A percentile compares a stretch with the other conserved stretches of the same genome.
Conservation (phyloP, 192 early-diverging fungal genomes). For the Mortierella hygrophila region DNA sequence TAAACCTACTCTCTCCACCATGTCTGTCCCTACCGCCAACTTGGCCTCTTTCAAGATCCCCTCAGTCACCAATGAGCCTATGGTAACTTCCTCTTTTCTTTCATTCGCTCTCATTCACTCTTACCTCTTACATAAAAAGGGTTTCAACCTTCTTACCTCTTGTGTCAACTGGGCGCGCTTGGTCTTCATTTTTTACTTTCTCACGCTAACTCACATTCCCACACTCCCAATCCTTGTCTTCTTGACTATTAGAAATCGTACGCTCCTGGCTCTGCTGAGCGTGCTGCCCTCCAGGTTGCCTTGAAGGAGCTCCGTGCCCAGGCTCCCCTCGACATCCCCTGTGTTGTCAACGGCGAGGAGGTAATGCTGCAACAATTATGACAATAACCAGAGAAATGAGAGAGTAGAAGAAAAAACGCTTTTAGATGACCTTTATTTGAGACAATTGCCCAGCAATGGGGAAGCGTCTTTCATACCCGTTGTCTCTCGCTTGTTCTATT, state of each 20-base stretch:
- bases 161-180: background rate
- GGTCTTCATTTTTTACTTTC: slow-evolving; percentile 19
- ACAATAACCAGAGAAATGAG: too few species aligned
- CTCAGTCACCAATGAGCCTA: slow-evolving; percentile 88
- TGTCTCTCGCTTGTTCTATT: background rate
- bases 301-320: slow-evolving; percentile 78
- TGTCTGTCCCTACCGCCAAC: slow-evolving; percentile 65
- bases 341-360: slow-evolving; percentile 90
- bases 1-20: slow-evolving; percentile 8
- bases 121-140: background rate
- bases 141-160: background rate
- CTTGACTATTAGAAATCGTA: slow-evolving; percentile 68
- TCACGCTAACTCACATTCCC: slow-evolving; percentile 16
- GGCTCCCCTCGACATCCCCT: slow-evolving; percentile 82
- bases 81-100: slow-evolving; percentile 56
- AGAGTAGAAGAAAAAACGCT: background rate
- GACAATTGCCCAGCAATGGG: background rate
- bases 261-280: slow-evolving; percentile 80
- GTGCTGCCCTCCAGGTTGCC: slow-evolving; percentile 80
- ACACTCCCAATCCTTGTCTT: background rate
- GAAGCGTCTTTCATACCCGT: background rate
- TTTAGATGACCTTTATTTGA: background rate
- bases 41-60: slow-evolving; percentile 89
- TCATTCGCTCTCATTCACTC: background rate
- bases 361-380: slow-evolving; percentile 35